Evolutionary conservation across 176 grass and related monocot genomes (phyloP).

Genomic region (Zizania latifolia): DNA sequence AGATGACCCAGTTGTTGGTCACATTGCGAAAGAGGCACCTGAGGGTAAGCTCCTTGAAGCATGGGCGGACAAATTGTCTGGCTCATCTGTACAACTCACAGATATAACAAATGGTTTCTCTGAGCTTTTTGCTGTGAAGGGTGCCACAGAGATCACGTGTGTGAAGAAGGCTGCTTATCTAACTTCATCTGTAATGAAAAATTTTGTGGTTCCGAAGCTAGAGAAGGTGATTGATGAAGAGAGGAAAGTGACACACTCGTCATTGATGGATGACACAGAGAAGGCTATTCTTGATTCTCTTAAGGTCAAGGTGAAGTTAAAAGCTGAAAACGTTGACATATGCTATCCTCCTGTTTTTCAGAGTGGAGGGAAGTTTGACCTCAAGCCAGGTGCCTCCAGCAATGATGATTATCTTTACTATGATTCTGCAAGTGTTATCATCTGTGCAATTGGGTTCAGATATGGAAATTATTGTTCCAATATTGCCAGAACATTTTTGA

Average conservation of each 20-base stretch:
- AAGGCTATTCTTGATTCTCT: constrained; percentile 78
- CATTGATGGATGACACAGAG: constrained; percentile 84
- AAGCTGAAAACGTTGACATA: constrained; percentile 88
- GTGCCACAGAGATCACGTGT: constrained; percentile 46
- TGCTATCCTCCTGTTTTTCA: constrained; percentile 94
- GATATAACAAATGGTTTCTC: constrained; percentile 78
- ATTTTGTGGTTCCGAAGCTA: constrained; percentile 88
- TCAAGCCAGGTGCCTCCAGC: constrained; percentile 73
- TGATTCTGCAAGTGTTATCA: constrained; percentile 83
- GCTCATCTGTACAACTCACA: constrained; percentile 42
- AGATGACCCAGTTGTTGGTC: constrained; percentile 51
- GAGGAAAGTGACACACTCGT: constrained; percentile 73
- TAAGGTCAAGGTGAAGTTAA: constrained; percentile 81
- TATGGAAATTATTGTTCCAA: constrained; percentile 94
- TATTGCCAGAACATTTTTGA: constrained; percentile 79
- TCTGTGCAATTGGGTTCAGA: constrained; percentile 76
- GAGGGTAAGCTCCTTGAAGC: constrained; percentile 88
- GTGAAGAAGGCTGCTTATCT: constrained; percentile 81
- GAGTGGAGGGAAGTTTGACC: constrained; percentile 90
- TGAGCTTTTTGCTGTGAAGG: constrained; percentile 57
- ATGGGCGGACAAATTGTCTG: constrained; percentile 62
- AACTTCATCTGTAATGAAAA: constrained; percentile 72
- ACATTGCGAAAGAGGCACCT: constrained; percentile 69
- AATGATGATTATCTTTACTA: constrained; percentile 83
- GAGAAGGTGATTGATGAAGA: constrained; percentile 86